Conservation (phyloP, 2,329 filamentous ascomycete species). For the Colletotrichum falcatum region DNA sequence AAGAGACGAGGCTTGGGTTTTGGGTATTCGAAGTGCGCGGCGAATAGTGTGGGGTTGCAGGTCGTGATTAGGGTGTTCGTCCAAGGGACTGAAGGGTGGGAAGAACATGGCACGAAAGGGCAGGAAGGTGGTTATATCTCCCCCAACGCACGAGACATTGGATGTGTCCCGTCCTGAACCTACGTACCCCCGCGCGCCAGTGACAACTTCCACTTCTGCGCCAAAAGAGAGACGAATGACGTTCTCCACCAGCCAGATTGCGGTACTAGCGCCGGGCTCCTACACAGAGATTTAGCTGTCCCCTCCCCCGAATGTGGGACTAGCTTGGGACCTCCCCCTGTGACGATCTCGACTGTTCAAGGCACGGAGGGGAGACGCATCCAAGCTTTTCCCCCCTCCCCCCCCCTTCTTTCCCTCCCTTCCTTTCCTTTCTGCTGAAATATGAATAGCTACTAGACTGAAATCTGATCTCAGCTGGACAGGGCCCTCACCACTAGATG, state of each 20-base stretch:
- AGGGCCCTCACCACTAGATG: not conserved
- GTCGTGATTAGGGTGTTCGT: not conserved
- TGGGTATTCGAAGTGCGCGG: not conserved
- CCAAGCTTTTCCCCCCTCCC: slow-evolving; percentile 27
- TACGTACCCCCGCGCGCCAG: slow-evolving; percentile 25
- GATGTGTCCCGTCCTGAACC: slow-evolving; percentile 12
- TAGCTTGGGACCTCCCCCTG: slow-evolving; percentile 18
- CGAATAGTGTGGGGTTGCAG: not conserved
- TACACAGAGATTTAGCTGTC: slow-evolving; percentile 19
- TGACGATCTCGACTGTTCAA: slow-evolving; percentile 34
- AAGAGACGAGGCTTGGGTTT: not conserved
- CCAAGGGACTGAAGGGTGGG: not conserved
- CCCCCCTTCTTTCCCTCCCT: too few species aligned
- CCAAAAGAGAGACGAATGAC: slow-evolving; percentile 36
- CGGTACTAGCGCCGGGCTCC: slow-evolving; percentile 29
- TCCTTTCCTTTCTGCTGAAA: not conserved
- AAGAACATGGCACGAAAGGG: not conserved
- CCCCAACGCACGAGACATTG: not conserved
- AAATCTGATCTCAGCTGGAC: not conserved
- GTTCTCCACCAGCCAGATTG: slow-evolving; percentile 35
- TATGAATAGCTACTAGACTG: not conserved
- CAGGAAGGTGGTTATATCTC: slow-evolving; percentile 26
- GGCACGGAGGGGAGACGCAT: slow-evolving; percentile 9
- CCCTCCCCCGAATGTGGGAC: slow-evolving; percentile 26
- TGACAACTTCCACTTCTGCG: slow-evolving; percentile 37